Percentiles rank a stretch among this genome's conserved stretches.
phyloP scores from a whole-genome alignment of 768 basidiomycete genomes.

The Lactarius psammicola region DNA sequence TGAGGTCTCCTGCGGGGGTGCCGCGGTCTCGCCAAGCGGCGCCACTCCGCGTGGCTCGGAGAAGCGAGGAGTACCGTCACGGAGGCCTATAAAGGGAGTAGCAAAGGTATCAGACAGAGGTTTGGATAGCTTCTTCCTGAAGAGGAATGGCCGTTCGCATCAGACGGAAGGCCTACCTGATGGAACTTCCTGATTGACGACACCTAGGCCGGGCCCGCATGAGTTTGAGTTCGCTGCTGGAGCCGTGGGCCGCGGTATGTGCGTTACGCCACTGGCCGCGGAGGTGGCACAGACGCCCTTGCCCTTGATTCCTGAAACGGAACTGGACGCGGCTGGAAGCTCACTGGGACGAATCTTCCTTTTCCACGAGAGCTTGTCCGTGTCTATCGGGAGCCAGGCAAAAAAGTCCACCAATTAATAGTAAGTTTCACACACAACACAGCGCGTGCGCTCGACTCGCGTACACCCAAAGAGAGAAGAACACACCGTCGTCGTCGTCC shows the following conservation, averaged over 20 bases:
- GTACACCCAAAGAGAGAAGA: background rate
- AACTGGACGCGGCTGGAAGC: background rate
- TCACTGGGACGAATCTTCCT: background rate
- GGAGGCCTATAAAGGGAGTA: background rate
- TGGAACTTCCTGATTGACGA: background rate
- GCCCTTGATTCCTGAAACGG: background rate
- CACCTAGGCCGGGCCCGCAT: background rate
- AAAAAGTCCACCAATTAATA: background rate
- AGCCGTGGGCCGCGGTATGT: background rate
- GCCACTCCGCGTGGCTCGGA: background rate
- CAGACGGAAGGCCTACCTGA: background rate
- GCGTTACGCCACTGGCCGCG: too few relatives aligned
- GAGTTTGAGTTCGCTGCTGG: background rate
- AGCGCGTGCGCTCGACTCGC: background rate
- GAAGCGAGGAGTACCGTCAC: background rate
- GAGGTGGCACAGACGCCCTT: background rate
- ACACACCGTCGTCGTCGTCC: slow-evolving; percentile 1
- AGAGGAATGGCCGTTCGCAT: background rate
- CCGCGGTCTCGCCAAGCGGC: background rate
- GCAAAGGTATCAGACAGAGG: background rate
- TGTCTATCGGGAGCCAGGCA: background rate
- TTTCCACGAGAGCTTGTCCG: background rate
- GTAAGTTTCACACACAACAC: background rate
- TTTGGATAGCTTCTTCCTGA: background rate
- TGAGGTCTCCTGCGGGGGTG: background rate